Conservation (phyloP, 1,139 yeast species). For the Kluyveromyces sp. region DNA sequence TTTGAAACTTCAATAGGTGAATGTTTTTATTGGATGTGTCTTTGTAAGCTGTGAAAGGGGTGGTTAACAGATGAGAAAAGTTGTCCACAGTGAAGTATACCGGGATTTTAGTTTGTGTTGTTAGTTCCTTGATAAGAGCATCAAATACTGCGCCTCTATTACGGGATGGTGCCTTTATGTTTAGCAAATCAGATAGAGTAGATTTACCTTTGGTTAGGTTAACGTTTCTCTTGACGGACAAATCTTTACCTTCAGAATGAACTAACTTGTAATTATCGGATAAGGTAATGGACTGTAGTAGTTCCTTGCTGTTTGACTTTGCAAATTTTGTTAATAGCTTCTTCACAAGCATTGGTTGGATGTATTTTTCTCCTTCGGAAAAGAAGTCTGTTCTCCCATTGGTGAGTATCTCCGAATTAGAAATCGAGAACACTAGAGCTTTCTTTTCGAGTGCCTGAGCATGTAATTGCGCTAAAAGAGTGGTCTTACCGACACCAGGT, state of each 20-base stretch:
- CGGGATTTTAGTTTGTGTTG: slow-evolving; percentile 39
- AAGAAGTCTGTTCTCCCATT: slow-evolving; percentile 70
- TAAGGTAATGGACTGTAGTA: slow-evolving; percentile 44
- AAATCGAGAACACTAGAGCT: slow-evolving; percentile 56
- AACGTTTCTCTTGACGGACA: slow-evolving; percentile 18
- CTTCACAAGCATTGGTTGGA: slow-evolving; percentile 75
- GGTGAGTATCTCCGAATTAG: slow-evolving; percentile 52
- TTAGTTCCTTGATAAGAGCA: slow-evolving; percentile 48
- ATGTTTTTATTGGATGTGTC: slow-evolving; percentile 51
- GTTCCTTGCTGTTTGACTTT: slow-evolving; percentile 44
- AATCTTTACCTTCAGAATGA: slow-evolving; percentile 23
- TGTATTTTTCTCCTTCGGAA: slow-evolving; percentile 48
- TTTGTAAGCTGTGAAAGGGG: slow-evolving; percentile 53
- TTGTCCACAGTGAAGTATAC: slow-evolving; percentile 70
- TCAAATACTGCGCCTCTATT: slow-evolving; percentile 40
- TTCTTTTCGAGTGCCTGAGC: slow-evolving; percentile 46
- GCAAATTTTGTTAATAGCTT: slow-evolving; percentile 51
- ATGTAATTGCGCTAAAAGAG: slow-evolving; percentile 64
- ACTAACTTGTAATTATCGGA: slow-evolving; percentile 37
- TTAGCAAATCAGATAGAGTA: slow-evolving; percentile 38
- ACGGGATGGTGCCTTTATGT: slow-evolving; percentile 30
- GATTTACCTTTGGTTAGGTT: slow-evolving; percentile 37
- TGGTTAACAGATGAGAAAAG: slow-evolving; percentile 55
- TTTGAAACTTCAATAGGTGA: slow-evolving; percentile 56
- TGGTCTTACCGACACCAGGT: slow-evolving; percentile 75